These are phyloP conservation scores for Fusarium sp. DNA, from an alignment of 2,329 filamentous ascomycete genomes.

Conservation along the genomic window DNA sequence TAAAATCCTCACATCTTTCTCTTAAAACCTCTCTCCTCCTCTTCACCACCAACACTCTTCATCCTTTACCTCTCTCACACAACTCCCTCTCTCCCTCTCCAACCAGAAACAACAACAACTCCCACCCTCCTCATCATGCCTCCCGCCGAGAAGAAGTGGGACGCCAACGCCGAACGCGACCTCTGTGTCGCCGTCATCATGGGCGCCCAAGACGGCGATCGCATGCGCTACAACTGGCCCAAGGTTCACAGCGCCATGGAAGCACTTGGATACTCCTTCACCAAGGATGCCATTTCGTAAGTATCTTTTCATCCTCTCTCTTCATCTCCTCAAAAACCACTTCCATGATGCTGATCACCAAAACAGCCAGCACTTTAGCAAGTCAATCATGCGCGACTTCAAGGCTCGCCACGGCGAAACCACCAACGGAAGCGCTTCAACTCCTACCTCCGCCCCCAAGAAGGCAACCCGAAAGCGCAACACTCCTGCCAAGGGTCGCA, in stretches of 20 bases:
- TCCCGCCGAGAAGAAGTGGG: conserved; percentile 50
- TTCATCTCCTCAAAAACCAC: not conserved
- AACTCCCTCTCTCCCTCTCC: not conserved
- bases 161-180: conserved; percentile 48
- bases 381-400: conserved; percentile 50
- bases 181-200: conserved; percentile 50
- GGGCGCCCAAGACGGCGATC: conserved; percentile 39
- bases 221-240: conserved; percentile 47
- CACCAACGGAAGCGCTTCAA: conserved; percentile 3
- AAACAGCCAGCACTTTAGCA: conserved; percentile 52
- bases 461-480: conserved; percentile 38
- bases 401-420: conserved; percentile 40
- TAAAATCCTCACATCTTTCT: not conserved
- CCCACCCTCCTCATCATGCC: conserved; percentile 35
- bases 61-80: not conserved
- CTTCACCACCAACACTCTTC: not conserved
- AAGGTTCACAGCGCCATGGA: conserved; percentile 46
- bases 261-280: conserved; percentile 48
- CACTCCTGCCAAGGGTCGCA: conserved; percentile 27
- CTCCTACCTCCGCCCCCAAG: conserved; percentile 22
- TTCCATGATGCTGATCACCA: not conserved
- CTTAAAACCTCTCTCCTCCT: not conserved
- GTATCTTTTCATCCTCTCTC: conserved; percentile 19
- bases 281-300: conserved; percentile 52
- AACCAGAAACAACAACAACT: not conserved